phyloP scores from a whole-genome alignment of 495 filamentous ascomycete species.

The Symbiotaphrina buchneri region DNA sequence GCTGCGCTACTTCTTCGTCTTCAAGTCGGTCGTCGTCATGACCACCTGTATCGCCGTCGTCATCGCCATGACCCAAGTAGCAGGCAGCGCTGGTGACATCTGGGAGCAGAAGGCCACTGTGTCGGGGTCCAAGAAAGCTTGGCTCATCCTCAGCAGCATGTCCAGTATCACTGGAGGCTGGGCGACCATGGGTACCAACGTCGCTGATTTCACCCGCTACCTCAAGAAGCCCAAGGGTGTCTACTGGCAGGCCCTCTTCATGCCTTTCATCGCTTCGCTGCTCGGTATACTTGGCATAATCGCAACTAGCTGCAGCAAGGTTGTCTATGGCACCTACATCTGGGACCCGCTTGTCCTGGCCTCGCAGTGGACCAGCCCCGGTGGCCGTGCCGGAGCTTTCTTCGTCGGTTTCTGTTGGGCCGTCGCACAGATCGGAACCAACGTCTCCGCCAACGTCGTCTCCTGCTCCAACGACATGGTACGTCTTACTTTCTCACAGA shows the following conservation, averaged over 20 bases:
- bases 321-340: constrained; percentile 25
- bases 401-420: constrained; percentile 28
- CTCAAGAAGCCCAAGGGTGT: constrained; percentile 24
- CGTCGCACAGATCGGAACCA: constrained; percentile 31
- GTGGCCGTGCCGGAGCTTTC: constrained; percentile 29
- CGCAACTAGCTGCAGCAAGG: constrained; percentile 22
- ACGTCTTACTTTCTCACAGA: too few relatives aligned
- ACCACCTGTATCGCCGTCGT: constrained; percentile 27
- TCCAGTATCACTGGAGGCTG: constrained; percentile 19
- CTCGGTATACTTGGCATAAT: constrained; percentile 27
- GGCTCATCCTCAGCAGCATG: constrained; percentile 20
- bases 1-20: constrained; percentile 32
- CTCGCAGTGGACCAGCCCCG: constrained; percentile 17
- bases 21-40: constrained; percentile 30
- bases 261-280: constrained; percentile 34
- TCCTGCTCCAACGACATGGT: constrained; percentile 36
- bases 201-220: constrained; percentile 41
- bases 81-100: constrained; percentile 21
- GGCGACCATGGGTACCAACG: constrained; percentile 25
- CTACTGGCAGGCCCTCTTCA: constrained; percentile 29
- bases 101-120: constrained; percentile 20
- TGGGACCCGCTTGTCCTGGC: constrained; percentile 35
- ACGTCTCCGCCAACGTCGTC: constrained; percentile 34
- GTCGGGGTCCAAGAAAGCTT: constrained; percentile 16
- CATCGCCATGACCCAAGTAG: constrained; percentile 24